Percentiles rank a stretch among this genome's conserved stretches.
These are phyloP conservation scores for Puya raimondii DNA, from an alignment of 176 grass and related monocot species.

Conservation along the genomic window DNA sequence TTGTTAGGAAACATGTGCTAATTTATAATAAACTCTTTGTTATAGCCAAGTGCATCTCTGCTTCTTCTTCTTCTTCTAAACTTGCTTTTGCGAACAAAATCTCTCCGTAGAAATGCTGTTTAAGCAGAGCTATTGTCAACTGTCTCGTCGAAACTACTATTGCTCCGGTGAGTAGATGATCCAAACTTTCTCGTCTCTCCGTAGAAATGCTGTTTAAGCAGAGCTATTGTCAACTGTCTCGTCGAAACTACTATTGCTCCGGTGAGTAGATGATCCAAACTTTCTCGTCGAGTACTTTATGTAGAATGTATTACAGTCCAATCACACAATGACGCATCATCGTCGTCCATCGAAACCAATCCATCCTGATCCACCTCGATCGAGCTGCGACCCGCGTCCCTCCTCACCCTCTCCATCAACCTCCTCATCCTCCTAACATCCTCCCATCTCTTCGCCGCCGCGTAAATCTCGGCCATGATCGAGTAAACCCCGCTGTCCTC, in stretches of 20 bases:
- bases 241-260: too few species aligned
- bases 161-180: too few species aligned
- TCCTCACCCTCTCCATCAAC: slow-evolving; percentile 31
- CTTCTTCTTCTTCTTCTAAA: background rate
- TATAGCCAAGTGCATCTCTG: background rate
- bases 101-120: background rate
- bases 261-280: too few species aligned
- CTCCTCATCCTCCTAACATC: slow-evolving; percentile 47
- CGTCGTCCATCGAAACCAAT: background rate
- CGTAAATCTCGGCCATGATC: slow-evolving; percentile 43
- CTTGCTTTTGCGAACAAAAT: background rate
- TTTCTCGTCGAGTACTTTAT: background rate
- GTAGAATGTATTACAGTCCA: too few species aligned
- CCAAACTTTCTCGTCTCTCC: background rate
- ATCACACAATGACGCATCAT: background rate
- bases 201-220: background rate
- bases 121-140: background rate
- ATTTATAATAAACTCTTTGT: slow-evolving; percentile 28
- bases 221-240: background rate
- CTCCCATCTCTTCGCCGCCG: slow-evolving; percentile 42
- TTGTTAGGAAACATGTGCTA: slow-evolving; percentile 22
- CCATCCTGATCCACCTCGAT: slow-evolving; percentile 13
- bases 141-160: too few species aligned
- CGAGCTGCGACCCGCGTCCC: slow-evolving; percentile 39
- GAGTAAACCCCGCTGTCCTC: slow-evolving; percentile 48